phyloP scores from a whole-genome alignment of 257 asterid genomes.

The Cordia subcordata region DNA sequence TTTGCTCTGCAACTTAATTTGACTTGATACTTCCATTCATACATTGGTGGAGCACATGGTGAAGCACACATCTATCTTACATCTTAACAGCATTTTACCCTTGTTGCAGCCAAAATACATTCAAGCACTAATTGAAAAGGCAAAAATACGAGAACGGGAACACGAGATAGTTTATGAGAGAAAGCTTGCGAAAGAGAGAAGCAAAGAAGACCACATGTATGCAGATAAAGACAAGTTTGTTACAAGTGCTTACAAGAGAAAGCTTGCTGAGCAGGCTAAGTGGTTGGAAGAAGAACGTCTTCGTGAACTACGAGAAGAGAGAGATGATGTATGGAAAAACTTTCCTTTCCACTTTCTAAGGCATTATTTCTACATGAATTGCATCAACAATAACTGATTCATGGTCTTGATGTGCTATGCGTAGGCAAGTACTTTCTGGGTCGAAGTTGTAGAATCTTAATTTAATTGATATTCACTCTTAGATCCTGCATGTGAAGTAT shows the following conservation, averaged over 20 bases:
- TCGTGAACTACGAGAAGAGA: constrained; percentile 70
- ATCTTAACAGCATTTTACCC: background rate
- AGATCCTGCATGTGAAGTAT: too few species aligned
- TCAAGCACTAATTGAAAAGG: constrained; percentile 54
- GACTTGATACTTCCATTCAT: too few species aligned
- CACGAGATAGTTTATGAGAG: constrained; percentile 80
- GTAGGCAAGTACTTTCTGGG: too few species aligned
- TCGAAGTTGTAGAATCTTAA: too few species aligned
- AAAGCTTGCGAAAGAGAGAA: constrained; percentile 92
- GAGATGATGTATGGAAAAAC: constrained; percentile 60
- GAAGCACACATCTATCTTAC: background rate
- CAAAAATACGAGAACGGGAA: constrained; percentile 80
- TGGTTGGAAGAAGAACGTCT: constrained; percentile 90
- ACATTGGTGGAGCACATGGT: background rate
- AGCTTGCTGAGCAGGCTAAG: constrained; percentile 88
- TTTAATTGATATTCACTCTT: too few species aligned
- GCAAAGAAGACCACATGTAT: constrained; percentile 68
- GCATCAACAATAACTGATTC: background rate
- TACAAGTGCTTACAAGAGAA: constrained; percentile 84
- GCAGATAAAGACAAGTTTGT: constrained; percentile 81
- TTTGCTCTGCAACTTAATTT: background rate
- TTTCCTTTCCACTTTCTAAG: background rate
- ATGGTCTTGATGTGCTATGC: too few species aligned
- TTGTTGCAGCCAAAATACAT: constrained; percentile 78
- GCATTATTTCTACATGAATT: background rate